A percentile compares a stretch with the other conserved stretches of the same genome.
Evolutionary conservation across 1,284 basidiomycete species (phyloP).

Genomic region (Leucoagaricus sp.): DNA sequence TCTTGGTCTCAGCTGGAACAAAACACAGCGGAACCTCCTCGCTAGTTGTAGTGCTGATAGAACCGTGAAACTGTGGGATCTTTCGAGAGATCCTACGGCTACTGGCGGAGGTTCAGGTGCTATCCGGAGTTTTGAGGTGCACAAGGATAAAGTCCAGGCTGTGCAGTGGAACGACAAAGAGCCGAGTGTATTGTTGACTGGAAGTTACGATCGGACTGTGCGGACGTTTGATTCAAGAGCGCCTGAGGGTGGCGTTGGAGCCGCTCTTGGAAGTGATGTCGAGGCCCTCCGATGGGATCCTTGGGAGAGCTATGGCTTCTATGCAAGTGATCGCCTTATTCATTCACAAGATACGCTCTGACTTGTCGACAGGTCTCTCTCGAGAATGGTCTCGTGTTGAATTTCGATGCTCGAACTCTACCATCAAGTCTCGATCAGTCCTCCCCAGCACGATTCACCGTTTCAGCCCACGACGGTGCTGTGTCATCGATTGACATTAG

Average conservation of each 20-base stretch:
- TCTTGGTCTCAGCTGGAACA: conserved; percentile 92
- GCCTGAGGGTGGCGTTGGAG: conserved; percentile 78
- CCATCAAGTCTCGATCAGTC: conserved; percentile 62
- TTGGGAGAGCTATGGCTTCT: conserved; percentile 86
- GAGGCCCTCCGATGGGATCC: conserved; percentile 97
- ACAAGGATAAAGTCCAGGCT: conserved; percentile 97
- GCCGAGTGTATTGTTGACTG: conserved; percentile 88
- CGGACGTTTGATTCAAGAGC: conserved; percentile 91
- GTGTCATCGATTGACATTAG: conserved; percentile 92
- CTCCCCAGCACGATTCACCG: conserved; percentile 80
- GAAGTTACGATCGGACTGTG: conserved; percentile 93
- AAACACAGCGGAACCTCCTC: conserved; percentile 84
- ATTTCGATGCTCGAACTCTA: conserved; percentile 88
- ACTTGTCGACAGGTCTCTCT: conserved; percentile 71
- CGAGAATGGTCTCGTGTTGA: conserved; percentile 90
- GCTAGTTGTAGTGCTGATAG: conserved; percentile 93
- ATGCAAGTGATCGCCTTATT: conserved; percentile 53
- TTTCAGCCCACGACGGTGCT: conserved; percentile 94
- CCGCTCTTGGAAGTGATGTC: conserved; percentile 85
- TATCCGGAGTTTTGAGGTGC: conserved; percentile 85
- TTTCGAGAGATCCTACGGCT: conserved; percentile 68
- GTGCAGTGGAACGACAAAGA: conserved; percentile 94
- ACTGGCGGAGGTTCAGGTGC: conserved; percentile 59
- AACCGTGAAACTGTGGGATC: conserved; percentile 98
- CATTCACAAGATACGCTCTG: conserved; percentile 10